These are phyloP conservation scores for Rubia occidens DNA, from an alignment of 305 asterid species.

Conservation along the genomic window DNA sequence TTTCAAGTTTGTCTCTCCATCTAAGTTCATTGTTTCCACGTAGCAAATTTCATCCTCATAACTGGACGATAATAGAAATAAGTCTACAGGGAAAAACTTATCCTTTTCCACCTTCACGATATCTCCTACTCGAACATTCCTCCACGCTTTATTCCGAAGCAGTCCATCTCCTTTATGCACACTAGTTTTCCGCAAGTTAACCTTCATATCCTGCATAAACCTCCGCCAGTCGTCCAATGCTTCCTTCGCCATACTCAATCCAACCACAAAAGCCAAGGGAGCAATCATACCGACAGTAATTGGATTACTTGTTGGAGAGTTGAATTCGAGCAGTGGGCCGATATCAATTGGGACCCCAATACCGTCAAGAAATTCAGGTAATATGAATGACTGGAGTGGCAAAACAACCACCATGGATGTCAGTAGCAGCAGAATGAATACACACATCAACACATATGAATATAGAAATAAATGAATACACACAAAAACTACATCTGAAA, in stretches of 20 bases:
- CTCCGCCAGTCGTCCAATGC: constrained; percentile 28
- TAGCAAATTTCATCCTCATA: constrained; percentile 25
- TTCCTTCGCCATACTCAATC: constrained; percentile 24
- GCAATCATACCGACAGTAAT: constrained; percentile 21
- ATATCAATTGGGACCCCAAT: too few species aligned
- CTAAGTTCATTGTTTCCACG: constrained; percentile 29
- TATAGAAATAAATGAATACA: not conserved
- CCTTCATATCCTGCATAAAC: constrained; percentile 26
- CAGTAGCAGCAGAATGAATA: too few species aligned
- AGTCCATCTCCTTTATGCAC: constrained; percentile 22
- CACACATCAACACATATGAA: not conserved
- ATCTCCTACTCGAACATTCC: constrained; percentile 23
- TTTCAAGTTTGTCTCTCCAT: constrained; percentile 29
- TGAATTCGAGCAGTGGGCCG: too few species aligned
- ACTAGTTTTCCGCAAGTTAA: constrained; percentile 17
- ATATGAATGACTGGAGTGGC: too few species aligned
- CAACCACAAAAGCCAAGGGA: constrained; percentile 26
- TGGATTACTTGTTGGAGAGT: too few species aligned
- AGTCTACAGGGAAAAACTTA: constrained; percentile 24
- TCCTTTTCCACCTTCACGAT: constrained; percentile 26
- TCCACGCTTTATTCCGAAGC: constrained; percentile 22
- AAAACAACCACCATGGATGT: too few species aligned
- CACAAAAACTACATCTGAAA: too few species aligned
- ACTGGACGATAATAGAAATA: constrained; percentile 23
- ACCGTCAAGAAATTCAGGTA: too few species aligned